Evolutionary conservation across 2,329 filamentous ascomycete species (phyloP), one percentile per base, ranked within the genome.

Genomic region (Ascochyta fabae): DNA sequence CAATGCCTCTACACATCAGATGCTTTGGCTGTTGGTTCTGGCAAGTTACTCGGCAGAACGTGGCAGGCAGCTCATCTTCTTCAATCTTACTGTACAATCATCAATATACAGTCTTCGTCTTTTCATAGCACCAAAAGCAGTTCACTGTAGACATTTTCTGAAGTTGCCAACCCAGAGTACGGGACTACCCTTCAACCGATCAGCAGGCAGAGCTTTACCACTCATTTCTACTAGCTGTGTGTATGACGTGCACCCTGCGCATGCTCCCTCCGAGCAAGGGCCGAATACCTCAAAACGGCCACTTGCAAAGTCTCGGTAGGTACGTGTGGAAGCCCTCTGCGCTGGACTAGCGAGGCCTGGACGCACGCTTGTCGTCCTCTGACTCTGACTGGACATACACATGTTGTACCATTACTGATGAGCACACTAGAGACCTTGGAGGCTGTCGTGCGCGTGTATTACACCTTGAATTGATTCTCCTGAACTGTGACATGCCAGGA

Each of bases 381-480:
- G 26, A 43, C 31, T 42, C 26, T 53, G 43, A 56, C 26, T 45
- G 48, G 36, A 29, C 26, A 49, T 36, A 23, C 33, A 19, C 36
- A 47, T 47, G 53, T 56, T 43, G 53, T 44, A 48, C 53, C 42
- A 35, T 47, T 50, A 46, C 41, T 44, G 43, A 45, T 56, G 44
- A 50, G 26, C 34, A 39, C 45, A 52, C 49, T 49, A 42, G 33
- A 58, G 38, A 43, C 36, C 43, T 46, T 38, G 33, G 45, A 43
- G 39, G 12, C 48, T 57, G 57, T 44, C n/a, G 57, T 59, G 47
- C 43, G 16, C 49, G 39, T 43, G 49, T 46, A 54, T 42, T 42
- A 49, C 19, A 48, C 27, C 52, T 47, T 41, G 24, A 44, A 55
- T 55, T 34, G 35, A 55, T 42, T 16, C 15, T 31, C 46, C 22